Base-by-base conservation (phyloP, 2,329 filamentous ascomycete species). In the Emmonsia crescens region DNA sequence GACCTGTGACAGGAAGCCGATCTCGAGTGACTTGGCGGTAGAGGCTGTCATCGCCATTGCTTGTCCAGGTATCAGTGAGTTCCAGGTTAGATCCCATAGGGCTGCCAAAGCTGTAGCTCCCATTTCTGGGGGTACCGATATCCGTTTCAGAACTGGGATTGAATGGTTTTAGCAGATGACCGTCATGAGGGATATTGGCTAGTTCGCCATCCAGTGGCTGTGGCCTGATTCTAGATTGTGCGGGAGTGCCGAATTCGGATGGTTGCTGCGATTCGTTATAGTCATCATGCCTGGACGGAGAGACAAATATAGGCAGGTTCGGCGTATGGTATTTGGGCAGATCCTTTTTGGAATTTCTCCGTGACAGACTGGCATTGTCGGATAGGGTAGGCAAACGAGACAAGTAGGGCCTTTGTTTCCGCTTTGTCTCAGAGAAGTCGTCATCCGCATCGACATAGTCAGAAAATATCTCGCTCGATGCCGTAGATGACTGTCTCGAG, bases 241-340 rank as follows among this genome's bases (percentile, higher is more conserved):
- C 12, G 21, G 38, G 56, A 56, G 63, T 63, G 31, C 61, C 64
- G 9, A 64, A 44, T 10, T 68, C 66, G n/a, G 65, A 55, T 24
- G 19, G 5, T 27, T 16, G 56, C 27, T 48, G 36, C 10, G 24
- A 27, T 46, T 46, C 44, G 16, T 16, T 19, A 16, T 48, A 21
- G 31, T 70, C 73, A 61, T 77, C 73, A 21, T 71, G 71, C 58
- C 76, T 76, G 57, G 76, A 72, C 1, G 79, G 75, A 1, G 80
- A 81, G 21, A 75, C 80, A 68, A 85, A 83, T 14, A 72, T 75
- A 14, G 83, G 81, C 33, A 84, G 72, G 63, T 77, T 78, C 49
- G 72, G 73, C 40, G 73, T 75, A 63, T 76, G 74, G 67, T 74
- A 77, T 63, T 74, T 78, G 36, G 72, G 71, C 59, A 64, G 62